A percentile compares a stretch with the other conserved stretches of the same genome.
Evolutionary conservation across 306 rosid species (phyloP).

Genomic region (Hylodesmum podocarpum): DNA sequence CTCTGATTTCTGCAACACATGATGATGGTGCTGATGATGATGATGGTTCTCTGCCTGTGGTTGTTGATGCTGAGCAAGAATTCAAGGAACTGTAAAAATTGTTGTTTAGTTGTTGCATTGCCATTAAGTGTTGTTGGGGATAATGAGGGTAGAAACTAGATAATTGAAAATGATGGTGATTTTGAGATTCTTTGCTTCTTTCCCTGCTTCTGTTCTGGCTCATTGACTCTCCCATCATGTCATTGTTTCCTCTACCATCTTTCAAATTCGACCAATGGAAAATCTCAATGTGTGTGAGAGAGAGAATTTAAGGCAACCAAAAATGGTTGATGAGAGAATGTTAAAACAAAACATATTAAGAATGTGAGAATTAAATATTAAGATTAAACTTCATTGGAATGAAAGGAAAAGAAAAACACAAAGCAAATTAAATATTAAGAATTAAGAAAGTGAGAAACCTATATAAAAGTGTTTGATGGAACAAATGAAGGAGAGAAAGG

Average conservation of each 20-base stretch:
- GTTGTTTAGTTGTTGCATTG: conserved; percentile 32
- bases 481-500: neutral
- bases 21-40: conserved; percentile 34
- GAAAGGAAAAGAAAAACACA: neutral
- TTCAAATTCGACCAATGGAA: neutral
- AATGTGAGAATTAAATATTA: neutral
- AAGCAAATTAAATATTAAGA: neutral
- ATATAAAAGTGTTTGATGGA: neutral
- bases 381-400: neutral
- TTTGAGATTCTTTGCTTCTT: conserved; percentile 24
- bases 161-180: neutral
- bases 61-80: conserved; percentile 23
- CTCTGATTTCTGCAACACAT: conserved; percentile 32
- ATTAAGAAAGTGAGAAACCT: conserved; percentile 4
- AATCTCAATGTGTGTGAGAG: neutral
- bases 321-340: neutral
- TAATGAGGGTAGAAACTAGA: conserved; percentile 32
- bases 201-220: conserved; percentile 43
- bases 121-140: conserved; percentile 32
- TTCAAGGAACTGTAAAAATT: conserved; percentile 35
- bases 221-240: conserved; percentile 8
- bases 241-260: conserved; percentile 48
- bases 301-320: neutral
- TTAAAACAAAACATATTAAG: too few relatives aligned
- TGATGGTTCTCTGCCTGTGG: conserved; percentile 38